Evolutionary conservation across 805 yeast species (phyloP).

Genomic region (Ogataea naganishii): DNA sequence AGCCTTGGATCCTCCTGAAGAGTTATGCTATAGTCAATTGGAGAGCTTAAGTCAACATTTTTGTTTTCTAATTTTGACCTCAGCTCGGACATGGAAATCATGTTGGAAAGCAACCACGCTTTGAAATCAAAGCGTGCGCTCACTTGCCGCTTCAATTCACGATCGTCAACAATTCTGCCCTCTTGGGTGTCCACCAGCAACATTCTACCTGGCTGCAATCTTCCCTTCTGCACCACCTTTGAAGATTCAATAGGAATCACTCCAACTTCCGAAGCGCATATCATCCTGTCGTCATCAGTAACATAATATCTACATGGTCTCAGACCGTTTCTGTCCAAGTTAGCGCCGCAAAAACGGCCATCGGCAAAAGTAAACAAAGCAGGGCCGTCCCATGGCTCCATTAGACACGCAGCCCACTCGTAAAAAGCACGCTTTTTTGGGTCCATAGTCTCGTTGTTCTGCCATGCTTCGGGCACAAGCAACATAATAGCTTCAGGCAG

Average conservation of each 20-base stretch:
- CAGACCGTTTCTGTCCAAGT: constrained; percentile 92
- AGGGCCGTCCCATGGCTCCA: constrained; percentile 99
- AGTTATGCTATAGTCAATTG: constrained; percentile 24
- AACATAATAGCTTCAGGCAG: constrained; percentile 97
- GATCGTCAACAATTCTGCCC: constrained; percentile 90
- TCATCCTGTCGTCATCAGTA: constrained; percentile 89
- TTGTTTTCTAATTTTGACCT: constrained; percentile 44
- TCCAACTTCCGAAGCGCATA: constrained; percentile 98
- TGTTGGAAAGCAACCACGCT: constrained; percentile 83
- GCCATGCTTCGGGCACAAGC: constrained; percentile 98
- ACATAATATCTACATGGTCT: constrained; percentile 98
- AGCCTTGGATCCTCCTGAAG: constrained; percentile 80
- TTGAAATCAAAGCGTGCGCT: constrained; percentile 84
- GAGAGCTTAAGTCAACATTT: constrained; percentile 18
- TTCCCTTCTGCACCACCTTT: constrained; percentile 79
- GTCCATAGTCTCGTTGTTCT: constrained; percentile 78
- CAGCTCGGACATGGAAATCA: constrained; percentile 77
- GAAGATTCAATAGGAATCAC: constrained; percentile 85
- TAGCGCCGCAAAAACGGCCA: constrained; percentile 97
- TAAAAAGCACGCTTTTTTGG: constrained; percentile 89
- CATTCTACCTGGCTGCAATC: constrained; percentile 95
- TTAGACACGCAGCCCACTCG: constrained; percentile 98
- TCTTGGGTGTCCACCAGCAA: constrained; percentile 87
- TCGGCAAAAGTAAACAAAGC: constrained; percentile 95
- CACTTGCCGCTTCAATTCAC: constrained; percentile 73